Evolutionary conservation across 2,329 filamentous ascomycete genomes (phyloP).

Genomic region (Phyllosticta paracitricarpa): DNA sequence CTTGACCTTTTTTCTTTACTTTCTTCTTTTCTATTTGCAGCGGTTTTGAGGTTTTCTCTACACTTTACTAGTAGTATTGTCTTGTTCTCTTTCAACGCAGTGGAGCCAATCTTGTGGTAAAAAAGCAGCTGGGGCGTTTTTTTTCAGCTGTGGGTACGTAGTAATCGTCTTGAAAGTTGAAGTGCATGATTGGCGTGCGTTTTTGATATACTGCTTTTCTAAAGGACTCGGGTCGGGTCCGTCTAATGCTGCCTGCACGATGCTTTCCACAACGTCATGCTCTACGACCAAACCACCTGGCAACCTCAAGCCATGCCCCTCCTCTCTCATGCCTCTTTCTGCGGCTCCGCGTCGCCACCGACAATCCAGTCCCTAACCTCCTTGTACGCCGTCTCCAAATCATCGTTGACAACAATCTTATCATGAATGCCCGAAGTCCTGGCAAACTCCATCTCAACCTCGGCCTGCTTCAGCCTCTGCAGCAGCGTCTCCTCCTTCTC

Average conservation of each 20-base stretch:
- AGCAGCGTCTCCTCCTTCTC: constrained; percentile 40
- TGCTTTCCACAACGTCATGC: not conserved
- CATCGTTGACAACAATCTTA: constrained; percentile 42
- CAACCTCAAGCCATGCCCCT: not conserved
- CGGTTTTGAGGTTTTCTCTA: constrained; percentile 5
- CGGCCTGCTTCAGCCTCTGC: constrained; percentile 38
- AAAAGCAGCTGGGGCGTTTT: constrained; percentile 9
- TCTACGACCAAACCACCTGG: not conserved
- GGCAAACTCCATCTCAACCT: constrained; percentile 33
- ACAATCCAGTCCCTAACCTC: constrained; percentile 43
- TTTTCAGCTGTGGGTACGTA: constrained; percentile 9
- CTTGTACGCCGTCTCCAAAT: constrained; percentile 40
- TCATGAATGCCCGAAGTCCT: constrained; percentile 38
- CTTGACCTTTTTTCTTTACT: not conserved
- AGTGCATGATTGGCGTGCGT: not conserved
- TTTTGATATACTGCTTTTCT: not conserved
- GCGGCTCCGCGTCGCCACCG: constrained; percentile 13
- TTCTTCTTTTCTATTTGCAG: constrained; percentile 7
- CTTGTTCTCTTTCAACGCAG: not conserved
- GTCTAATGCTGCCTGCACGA: not conserved
- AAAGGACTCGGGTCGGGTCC: not conserved
- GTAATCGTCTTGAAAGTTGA: constrained; percentile 5
- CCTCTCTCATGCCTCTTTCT: not conserved
- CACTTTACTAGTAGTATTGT: constrained; percentile 5
- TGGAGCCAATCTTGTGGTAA: constrained; percentile 3